Evolutionary conservation across 75 land plant species (phyloP).

Genomic region (Cunninghamia lanceolata): DNA sequence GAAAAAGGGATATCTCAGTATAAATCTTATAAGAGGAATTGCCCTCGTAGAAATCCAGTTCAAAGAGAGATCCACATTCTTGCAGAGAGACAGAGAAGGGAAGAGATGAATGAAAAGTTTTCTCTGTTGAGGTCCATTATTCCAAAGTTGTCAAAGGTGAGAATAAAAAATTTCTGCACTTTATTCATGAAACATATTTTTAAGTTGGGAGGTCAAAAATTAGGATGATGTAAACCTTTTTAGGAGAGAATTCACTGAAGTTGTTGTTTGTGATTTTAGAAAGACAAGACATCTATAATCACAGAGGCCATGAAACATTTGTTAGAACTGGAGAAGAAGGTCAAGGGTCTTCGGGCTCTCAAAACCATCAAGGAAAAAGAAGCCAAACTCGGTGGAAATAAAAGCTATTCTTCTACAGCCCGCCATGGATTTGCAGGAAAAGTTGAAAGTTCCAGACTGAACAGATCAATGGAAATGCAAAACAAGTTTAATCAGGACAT

Average conservation of each 20-base stretch:
- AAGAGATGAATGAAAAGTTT: slow-evolving; percentile 46
- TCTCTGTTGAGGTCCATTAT: slow-evolving; percentile 20
- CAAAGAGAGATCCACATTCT: slow-evolving; percentile 44
- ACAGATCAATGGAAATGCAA: too few relatives aligned
- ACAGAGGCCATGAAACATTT: neutral
- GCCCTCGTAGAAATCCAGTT: slow-evolving; percentile 25
- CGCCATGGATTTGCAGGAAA: neutral
- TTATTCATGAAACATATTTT: neutral
- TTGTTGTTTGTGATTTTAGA: neutral
- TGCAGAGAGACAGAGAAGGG: slow-evolving; percentile 46
- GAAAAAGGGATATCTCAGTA: neutral
- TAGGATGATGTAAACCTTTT: neutral
- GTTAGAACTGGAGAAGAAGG: neutral
- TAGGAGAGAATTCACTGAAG: neutral
- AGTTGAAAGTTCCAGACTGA: neutral
- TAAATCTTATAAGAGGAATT: neutral
- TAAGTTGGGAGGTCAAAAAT: neutral
- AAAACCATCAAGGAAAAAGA: neutral
- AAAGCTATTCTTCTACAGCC: neutral
- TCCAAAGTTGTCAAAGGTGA: neutral
- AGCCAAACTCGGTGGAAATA: neutral
- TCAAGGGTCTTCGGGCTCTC: neutral
- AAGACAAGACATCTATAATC: neutral
- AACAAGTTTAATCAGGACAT: neutral
- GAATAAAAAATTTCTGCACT: neutral